A percentile compares a stretch with the other conserved stretches of the same genome.
phyloP scores from a whole-genome alignment of 257 asterid species.

The Parsonsia alboflavescens region DNA sequence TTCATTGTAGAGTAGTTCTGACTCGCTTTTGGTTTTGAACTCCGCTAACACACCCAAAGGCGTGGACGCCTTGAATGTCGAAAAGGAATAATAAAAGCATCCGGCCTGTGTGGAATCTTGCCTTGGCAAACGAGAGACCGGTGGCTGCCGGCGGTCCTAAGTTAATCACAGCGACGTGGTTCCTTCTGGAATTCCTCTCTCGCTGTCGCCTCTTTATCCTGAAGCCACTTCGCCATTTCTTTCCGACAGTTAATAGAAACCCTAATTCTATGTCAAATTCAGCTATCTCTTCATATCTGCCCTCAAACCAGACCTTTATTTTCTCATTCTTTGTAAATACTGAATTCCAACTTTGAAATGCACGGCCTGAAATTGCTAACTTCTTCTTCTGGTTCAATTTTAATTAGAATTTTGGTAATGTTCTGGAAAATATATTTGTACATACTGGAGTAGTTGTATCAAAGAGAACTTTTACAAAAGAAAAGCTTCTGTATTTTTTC shows the following conservation, averaged over 20 bases:
- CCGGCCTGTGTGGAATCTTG: background rate
- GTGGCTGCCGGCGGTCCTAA: background rate
- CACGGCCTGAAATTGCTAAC: slow-evolving; percentile 31
- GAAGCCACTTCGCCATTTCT: background rate
- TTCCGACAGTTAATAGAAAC: background rate
- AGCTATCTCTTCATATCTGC: background rate
- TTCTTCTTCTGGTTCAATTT: slow-evolving; percentile 31
- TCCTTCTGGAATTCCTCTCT: background rate
- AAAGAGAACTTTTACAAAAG: too few relatives aligned
- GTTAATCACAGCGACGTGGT: background rate
- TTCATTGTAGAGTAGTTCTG: too few relatives aligned
- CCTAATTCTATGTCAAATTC: background rate
- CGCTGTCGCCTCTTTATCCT: background rate
- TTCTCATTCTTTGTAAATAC: background rate
- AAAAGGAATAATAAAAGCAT: background rate
- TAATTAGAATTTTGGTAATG: slow-evolving; percentile 43
- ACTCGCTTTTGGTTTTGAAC: background rate
- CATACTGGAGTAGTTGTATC: background rate
- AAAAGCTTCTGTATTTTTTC: background rate
- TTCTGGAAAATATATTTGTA: background rate
- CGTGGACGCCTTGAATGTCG: too few relatives aligned
- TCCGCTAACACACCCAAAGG: background rate
- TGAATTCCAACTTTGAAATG: slow-evolving; percentile 18
- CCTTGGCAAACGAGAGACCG: background rate
- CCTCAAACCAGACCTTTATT: background rate